A percentile compares a stretch with the other conserved stretches of the same genome.
Evolutionary conservation across 2,329 filamentous ascomycete genomes (phyloP).

Genomic region (Fusarium metavorans): DNA sequence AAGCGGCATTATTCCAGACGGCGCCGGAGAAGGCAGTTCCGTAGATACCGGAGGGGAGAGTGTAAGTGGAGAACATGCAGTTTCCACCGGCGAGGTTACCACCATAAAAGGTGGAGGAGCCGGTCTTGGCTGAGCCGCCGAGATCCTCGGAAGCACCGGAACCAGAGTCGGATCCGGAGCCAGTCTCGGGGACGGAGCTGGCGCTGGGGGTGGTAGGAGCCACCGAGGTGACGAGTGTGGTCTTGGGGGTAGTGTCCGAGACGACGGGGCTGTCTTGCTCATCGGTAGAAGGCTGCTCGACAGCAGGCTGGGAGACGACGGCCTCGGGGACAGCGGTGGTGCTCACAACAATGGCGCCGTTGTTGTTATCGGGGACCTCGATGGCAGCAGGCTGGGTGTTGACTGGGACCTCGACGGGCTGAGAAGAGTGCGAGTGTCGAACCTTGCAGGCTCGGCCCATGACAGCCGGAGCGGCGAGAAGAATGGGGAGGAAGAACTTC

Average conservation of each 20-base stretch:
- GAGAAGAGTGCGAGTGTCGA: slow-evolving; percentile 22
- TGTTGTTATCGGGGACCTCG: background rate
- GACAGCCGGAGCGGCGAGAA: slow-evolving; percentile 41
- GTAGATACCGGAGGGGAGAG: slow-evolving; percentile 67
- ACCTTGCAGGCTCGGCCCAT: slow-evolving; percentile 43
- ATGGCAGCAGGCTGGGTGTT: slow-evolving; percentile 4
- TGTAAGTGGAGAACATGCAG: slow-evolving; percentile 74
- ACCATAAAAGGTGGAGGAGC: slow-evolving; percentile 61
- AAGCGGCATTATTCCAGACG: slow-evolving; percentile 66
- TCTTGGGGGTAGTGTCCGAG: slow-evolving; percentile 9
- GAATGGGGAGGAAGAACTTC: slow-evolving; percentile 43
- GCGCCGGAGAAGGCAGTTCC: slow-evolving; percentile 72
- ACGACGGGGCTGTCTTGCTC: slow-evolving; percentile 1
- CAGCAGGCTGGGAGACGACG: slow-evolving; percentile 2
- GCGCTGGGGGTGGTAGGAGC: slow-evolving; percentile 3
- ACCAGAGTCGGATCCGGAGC: background rate
- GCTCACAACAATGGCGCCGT: slow-evolving; percentile 12
- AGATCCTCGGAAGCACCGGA: slow-evolving; percentile 17
- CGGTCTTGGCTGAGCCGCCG: slow-evolving; percentile 22
- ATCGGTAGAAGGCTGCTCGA: slow-evolving; percentile 7
- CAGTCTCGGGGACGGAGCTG: slow-evolving; percentile 4
- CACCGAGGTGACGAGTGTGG: slow-evolving; percentile 27
- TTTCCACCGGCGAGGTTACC: slow-evolving; percentile 69
- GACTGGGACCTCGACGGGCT: background rate
- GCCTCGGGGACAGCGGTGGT: slow-evolving; percentile 11